Evolutionary conservation across 164 flowering plant genomes (phyloP), one percentile per base, ranked within the genome.

Genomic region (Warburgia ugandensis): DNA sequence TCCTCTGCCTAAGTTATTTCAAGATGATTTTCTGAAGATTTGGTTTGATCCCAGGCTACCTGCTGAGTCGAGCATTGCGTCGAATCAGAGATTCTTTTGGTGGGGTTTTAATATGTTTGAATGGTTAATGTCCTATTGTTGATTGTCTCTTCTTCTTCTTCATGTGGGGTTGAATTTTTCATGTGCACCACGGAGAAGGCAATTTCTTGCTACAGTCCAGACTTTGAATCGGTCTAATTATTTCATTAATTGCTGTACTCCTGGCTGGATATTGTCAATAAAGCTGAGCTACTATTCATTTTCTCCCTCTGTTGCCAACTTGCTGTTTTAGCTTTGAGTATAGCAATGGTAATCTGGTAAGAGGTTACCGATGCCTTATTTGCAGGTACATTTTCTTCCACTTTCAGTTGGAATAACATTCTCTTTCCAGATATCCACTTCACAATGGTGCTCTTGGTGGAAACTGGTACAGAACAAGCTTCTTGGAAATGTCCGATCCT

Each of bases 141-240:
- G 25, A 48, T 48, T 48, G 49, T 46, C 37, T 48, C 51, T 48
- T 29, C 37, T 48, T 31, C 36, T 48, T 37, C 51, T 31, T 48
- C n/a, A n/a, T n/a, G 37, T 30, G 36, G 37, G 14, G 20, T 48
- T 31, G 37, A 20, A 48, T 31, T n/a, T n/a, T n/a, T 48, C 25
- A 29, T 48, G 51, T 19, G 37, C 7, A 19, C 49, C 33, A 26
- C 31, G 17, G 49, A 45, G 49, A 45, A 42, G 25, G 49, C 30
- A 27, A 12, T 13, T 45, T 45, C 49, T 45, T 28, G 32, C 27
- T 27, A 45, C 14, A 22, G 5, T 19, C 26, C 49, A 29, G 36
- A 27, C 36, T 48, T 27, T n/a, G 23, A 48, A 30, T 48, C 51
- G 23, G 19, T 48, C 20, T 30, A 23, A 48, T 48, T 48, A 29